Evolutionary conservation across 257 asterid species (phyloP), one percentile per base, ranked within the genome.

Genomic region (Salvia rosmarinus): DNA sequence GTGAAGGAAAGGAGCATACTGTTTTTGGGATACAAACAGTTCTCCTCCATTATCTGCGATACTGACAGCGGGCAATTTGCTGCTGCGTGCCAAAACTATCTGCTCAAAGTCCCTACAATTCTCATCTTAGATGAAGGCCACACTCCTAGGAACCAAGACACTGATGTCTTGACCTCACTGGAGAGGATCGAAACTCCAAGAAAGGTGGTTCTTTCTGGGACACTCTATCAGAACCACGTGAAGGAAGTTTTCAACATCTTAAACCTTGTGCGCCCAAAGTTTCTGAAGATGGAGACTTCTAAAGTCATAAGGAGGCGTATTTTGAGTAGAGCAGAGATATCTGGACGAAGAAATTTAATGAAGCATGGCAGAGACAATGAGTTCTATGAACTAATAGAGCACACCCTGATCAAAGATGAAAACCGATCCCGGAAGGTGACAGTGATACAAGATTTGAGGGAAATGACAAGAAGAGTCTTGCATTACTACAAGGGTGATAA

Each of bases 101-200:
- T 95, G 75, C 77, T 95, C 71, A 82, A 77, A 51, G 78, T 85
- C 65, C 99, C 99, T 0, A 67, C 90, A 1, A 91, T 95, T 62
- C 88, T 95, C 54, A 91, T 95, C 52, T 72, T 91, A 73, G 99
- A 95, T 59, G 99, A 95, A 83, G 99, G 99, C 3, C 99, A 95
- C 81, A 91, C 97, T 0, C 98, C 99, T 3, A 75, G 98, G 66
- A 95, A 95, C 78, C 92, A 84, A 75, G 98, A 91, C 55, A 95
- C 99, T 4, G 97, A 91, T 78, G 84, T 95, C 44, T 70, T 95
- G 82, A 91, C 92, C 14, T 91, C 97, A 55, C 95, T 95, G 39
- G 96, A 91, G 81, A 90, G 90, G 84, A 89, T 95, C 6, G 89
- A 88, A 83, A 91, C 98, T 25, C 69, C 86, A 49, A 81, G 96